Base-by-base conservation (phyloP, 75 land plant genomes). In the Cryptomeria japonica region DNA sequence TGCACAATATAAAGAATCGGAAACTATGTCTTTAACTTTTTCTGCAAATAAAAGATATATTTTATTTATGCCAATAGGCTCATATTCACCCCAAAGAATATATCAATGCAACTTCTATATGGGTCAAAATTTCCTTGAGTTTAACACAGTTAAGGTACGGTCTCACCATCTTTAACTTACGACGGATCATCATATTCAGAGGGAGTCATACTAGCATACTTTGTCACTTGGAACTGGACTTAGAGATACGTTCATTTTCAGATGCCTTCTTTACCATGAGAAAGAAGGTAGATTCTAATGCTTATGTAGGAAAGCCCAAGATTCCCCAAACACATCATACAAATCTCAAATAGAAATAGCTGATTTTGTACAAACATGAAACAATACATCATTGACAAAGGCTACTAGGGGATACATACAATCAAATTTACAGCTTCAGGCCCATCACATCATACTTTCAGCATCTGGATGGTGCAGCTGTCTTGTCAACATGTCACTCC, bases 371-470 rank as follows among this genome's bases (percentile, higher is more conserved):
- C n/a, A 28, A 22, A 64, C n/a, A 64, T 64, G 70, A 64, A 64
- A 64, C 9, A 25, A 28, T 64, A 7, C 70, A 64, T 64, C 70
- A 64, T 64, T 64, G 70, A 25, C 70, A 64, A 64, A 64, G 70
- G 70, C 70, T 64, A 25, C 70, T 25, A 1, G 8, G n/a, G 70
- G n/a, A 64, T 64, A 64, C n/a, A 64, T 64, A 64, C 25, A 61
- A 61, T 61, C 68, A 61, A 22, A 61, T 61, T 61, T 3, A 61
- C 70, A 64, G 28, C 70, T 64, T 64, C n/a, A 64, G n/a, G 70
- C 70, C 70, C 70, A 64, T 64, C 70, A 64, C 70, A 64, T 64
- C 70, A 64, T 28, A 64, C n/a, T 64, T 64, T 64, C 70, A 64
- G n/a, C 70, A n/a, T 64, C 70, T 25, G 28, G 70, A 22, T 51